Evolutionary conservation across 345 rosid species (phyloP).

Genomic region (Syzygium aqueum): DNA sequence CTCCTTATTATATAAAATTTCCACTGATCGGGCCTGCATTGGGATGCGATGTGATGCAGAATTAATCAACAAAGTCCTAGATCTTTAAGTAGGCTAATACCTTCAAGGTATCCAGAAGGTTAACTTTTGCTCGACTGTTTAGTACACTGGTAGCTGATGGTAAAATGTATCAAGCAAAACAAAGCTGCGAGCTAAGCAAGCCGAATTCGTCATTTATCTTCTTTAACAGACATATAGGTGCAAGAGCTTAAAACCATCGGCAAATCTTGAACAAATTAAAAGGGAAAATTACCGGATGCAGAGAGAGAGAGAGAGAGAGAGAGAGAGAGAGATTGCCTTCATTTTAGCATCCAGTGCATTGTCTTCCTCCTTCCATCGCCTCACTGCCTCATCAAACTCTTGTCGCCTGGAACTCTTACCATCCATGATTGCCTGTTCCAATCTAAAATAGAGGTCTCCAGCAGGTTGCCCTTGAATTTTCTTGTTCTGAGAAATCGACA

Average conservation of each 20-base stretch:
- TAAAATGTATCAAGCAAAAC: not conserved
- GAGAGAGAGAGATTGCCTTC: slow-evolving; percentile 33
- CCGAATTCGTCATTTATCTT: not conserved
- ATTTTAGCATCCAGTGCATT: slow-evolving; percentile 58
- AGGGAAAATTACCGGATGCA: not conserved
- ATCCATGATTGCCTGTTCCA: slow-evolving; percentile 30
- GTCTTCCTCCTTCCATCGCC: slow-evolving; percentile 58
- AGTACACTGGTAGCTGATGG: not conserved
- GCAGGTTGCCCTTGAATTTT: slow-evolving; percentile 20
- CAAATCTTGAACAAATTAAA: not conserved
- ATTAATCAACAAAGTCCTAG: not conserved
- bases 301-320: not conserved
- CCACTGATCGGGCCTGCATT: slow-evolving; percentile 57
- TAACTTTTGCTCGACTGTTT: not conserved
- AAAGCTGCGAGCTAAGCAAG: not conserved
- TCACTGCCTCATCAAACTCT: slow-evolving; percentile 30
- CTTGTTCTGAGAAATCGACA: slow-evolving; percentile 34
- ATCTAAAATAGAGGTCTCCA: slow-evolving; percentile 17
- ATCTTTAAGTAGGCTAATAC: not conserved
- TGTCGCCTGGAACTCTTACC: slow-evolving; percentile 27
- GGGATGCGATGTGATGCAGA: not conserved
- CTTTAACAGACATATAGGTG: not conserved
- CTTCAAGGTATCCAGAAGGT: not conserved
- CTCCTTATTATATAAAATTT: slow-evolving; percentile 51
- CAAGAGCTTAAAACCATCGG: not conserved